Conservation (phyloP, 352 stramenopile species). For the Pythium apleroticum region DNA sequence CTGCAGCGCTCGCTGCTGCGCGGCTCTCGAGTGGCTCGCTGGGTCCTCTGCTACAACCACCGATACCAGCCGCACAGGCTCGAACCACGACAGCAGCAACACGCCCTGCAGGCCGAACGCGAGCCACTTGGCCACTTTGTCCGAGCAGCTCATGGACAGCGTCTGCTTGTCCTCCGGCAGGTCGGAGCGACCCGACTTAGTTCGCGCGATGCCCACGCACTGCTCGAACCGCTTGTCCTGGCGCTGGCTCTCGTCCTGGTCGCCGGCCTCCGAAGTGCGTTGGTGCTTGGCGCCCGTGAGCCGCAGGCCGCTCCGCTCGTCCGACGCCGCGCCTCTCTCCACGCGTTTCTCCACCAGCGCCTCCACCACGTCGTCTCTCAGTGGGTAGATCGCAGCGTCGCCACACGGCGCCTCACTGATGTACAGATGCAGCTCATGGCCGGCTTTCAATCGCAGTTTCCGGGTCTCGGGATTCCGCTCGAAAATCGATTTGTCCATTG, state of each 20-base stretch:
- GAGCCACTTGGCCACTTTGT: constrained; percentile 92
- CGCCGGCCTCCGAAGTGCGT: constrained; percentile 10
- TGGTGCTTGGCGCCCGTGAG: constrained; percentile 70
- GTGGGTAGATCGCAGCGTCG: constrained; percentile 91
- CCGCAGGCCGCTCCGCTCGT: constrained; percentile 41
- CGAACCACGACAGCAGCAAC: constrained; percentile 65
- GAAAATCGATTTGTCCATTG: constrained; percentile 44
- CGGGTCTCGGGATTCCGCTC: constrained; percentile 27
- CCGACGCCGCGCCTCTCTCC: constrained; percentile 16
- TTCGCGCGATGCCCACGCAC: constrained; percentile 68
- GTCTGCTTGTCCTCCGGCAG: constrained; percentile 83
- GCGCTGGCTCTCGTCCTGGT: constrained; percentile 3
- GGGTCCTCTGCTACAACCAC: constrained; percentile 52
- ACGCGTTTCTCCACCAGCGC: constrained; percentile 49
- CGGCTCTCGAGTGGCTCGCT: constrained; percentile 30
- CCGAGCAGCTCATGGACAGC: constrained; percentile 92
- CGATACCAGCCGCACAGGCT: constrained; percentile 48
- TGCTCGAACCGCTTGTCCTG: constrained; percentile 66
- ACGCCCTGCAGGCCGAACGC: constrained; percentile 80
- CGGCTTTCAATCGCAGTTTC: constrained; percentile 49
- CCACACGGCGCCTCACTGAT: constrained; percentile 93
- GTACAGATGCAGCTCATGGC: constrained; percentile 88
- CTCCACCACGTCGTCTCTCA: constrained; percentile 73
- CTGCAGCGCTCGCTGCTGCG: constrained; percentile 46
- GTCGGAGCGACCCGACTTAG: constrained; percentile 93